Base-by-base conservation (phyloP, 164 flowering plant species). In the Kingdonia uniflora region DNA sequence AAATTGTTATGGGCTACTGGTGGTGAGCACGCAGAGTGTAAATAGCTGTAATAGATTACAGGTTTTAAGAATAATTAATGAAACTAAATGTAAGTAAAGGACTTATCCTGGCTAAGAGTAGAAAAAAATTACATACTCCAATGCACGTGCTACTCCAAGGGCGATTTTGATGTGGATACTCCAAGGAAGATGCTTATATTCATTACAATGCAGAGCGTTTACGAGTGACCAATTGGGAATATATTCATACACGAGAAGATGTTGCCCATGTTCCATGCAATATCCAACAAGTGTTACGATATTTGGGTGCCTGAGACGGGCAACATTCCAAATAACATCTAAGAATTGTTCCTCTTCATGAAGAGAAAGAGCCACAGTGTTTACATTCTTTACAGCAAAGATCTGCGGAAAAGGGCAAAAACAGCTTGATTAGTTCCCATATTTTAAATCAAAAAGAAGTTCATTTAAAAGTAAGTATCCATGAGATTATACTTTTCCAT, bases 21-120 rank as follows among this genome's bases (percentile, higher is more conserved):
- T 48, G 98, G 98, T 68, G 82, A 65, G 69, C 98, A 92, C 33
- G 88, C 95, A 69, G 88, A 96, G 72, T 92, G 98, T 84, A 92
- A 71, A 71, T 92, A 88, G 85, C 98, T 92, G 82, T 55, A 61
- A 42, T 39, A 15, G 8, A 29, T 4, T 29, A 29, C 8, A 29
- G 4, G 6, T 29, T 29, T 4, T 8, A 29, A 29, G 4, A 3
- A 29, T 29, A 29, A 3, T 29, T 29, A 3, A 8, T 29, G 35
- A 29, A 29, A 29, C 35, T 29, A 8, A 29, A 29, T 8, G 4
- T 2, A 21, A 33, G 35, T 10, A 33, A 46, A 35, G n/a, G n/a
- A n/a, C n/a, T n/a, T n/a, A n/a, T n/a, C n/a, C 13, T 11, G 14
- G 49, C 49, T 19, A n/a, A n/a, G 61, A 1, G 15, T 45, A 52